Evolutionary conservation across 441 rosid species (phyloP).

Genomic region (Populus trichocarpa): DNA sequence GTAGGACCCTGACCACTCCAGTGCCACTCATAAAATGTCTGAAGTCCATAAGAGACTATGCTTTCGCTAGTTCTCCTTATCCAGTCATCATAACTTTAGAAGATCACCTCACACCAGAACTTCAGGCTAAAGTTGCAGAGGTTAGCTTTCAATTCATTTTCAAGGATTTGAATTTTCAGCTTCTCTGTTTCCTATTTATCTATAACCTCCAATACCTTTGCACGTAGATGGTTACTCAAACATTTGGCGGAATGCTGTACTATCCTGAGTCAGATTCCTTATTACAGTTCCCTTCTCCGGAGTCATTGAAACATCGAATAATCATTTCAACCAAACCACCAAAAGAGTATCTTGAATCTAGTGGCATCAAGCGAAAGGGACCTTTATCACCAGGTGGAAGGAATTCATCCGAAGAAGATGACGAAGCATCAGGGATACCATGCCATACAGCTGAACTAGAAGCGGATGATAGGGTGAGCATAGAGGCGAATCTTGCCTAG

Average conservation of each 20-base stretch:
- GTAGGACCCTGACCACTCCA: conserved; percentile 87
- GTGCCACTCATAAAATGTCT: conserved; percentile 75
- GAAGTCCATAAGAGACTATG: conserved; percentile 64
- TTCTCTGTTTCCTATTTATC: not conserved
- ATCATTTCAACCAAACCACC: conserved; percentile 96
- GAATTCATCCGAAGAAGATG: conserved; percentile 62
- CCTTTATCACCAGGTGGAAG: conserved; percentile 26
- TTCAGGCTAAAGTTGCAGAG: conserved; percentile 87
- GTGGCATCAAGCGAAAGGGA: conserved; percentile 32
- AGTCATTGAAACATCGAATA: conserved; percentile 54
- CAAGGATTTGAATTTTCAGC: not conserved
- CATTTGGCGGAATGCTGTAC: conserved; percentile 68
- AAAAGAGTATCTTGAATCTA: conserved; percentile 71
- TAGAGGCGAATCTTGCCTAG: not conserved
- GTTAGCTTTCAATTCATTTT: conserved; percentile 30
- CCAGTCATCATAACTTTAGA: conserved; percentile 90
- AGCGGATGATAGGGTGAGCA: conserved; percentile 47
- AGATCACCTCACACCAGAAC: conserved; percentile 81
- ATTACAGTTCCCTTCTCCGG: conserved; percentile 73
- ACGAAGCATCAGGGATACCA: conserved; percentile 53
- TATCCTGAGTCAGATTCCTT: conserved; percentile 61
- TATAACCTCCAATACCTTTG: conserved; percentile 10
- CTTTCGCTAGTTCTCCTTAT: conserved; percentile 71
- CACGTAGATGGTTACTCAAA: conserved; percentile 62
- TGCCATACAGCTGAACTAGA: conserved; percentile 32